phyloP scores from a whole-genome alignment of 108 stramenopile genomes.

The Fragilariopsis cylindrus region DNA sequence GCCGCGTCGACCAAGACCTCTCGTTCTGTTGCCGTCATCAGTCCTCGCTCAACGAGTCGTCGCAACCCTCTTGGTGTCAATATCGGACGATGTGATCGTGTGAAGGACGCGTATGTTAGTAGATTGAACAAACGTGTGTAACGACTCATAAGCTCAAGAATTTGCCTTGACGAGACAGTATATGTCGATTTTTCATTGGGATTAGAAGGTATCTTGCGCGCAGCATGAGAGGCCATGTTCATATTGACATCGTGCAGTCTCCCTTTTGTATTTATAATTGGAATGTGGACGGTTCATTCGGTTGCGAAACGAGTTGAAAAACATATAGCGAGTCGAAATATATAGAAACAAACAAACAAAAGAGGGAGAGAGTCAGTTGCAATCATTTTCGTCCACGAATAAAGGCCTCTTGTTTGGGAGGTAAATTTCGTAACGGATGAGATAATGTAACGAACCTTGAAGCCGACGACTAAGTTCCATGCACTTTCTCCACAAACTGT shows the following conservation, averaged over 20 bases:
- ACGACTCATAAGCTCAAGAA: conserved; percentile 71
- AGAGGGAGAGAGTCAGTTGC: too few relatives aligned
- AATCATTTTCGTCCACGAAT: too few relatives aligned
- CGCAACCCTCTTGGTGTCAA: conserved; percentile 87
- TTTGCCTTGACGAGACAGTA: conserved; percentile 68
- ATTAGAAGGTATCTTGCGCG: conserved; percentile 50
- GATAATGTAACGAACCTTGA: conserved; percentile 57
- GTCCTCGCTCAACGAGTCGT: conserved; percentile 79
- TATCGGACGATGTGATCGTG: conserved; percentile 86
- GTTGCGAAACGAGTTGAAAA: too few relatives aligned
- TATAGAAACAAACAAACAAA: too few relatives aligned
- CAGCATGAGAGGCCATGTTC: conserved; percentile 84
- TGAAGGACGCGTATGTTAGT: conserved; percentile 87
- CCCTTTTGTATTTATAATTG: too few relatives aligned
- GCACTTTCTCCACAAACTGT: conserved; percentile 88
- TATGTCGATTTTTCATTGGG: conserved; percentile 68
- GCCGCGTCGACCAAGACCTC: conserved; percentile 71
- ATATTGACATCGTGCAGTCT: conserved; percentile 84
- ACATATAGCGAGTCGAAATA: too few relatives aligned
- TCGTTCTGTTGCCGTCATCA: conserved; percentile 74
- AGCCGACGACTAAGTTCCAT: conserved; percentile 73
- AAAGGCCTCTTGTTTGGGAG: too few relatives aligned
- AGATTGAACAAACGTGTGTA: conserved; percentile 88
- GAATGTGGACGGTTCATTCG: too few relatives aligned
- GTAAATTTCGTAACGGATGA: too few relatives aligned